Base-by-base conservation (phyloP, 2,329 filamentous ascomycete genomes). In the Tolypocladium pustulatum region DNA sequence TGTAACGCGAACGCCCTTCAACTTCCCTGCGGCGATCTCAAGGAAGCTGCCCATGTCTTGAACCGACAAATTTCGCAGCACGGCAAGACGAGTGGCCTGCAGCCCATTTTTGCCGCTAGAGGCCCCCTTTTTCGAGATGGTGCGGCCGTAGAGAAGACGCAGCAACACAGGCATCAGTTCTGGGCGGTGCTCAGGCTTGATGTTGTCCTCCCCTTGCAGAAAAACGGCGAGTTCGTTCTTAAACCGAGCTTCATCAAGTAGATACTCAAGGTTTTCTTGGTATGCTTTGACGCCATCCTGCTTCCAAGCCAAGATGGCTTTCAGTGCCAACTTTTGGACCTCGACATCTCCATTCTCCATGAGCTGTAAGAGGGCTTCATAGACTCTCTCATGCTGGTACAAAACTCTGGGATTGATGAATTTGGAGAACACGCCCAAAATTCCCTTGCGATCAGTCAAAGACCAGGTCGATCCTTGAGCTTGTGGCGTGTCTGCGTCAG, bases 201-300 rank as follows among this genome's bases (percentile, higher is more conserved):
- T 88, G 58, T 86, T 74, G 59, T 85, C 85, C 22, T 89, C 86
- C 20, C 88, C 83, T 67, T 91, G 88, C 57, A 99, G 81, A 63
- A 99, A 88, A 5, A 94, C 85, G 0, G 91, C 88, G n/a, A 99
- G 81, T 69, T 97, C 93, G 67, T 97, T 94, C 68, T 91, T 90
- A 74, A 97, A 96, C 55, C 90, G 84, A 30, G 89, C 86, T 62
- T 97, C 94, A 64, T 99, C 94, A 10, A 97, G 81, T 2, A 99
- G 78, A 65, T 91, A 92, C 61, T 91, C 81, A 30, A 99, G 74
- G 65, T 92, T 90, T 65, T 97, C 91, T 66, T 91, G 85, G 68
- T 97, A 96, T 0, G 86, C 81, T 60, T 81, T 81, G 55, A 99
- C 78, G 10, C 81, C 85, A 2, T 87, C 80, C 59, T 89, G 83